Percentiles rank a stretch among this genome's conserved stretches.
phyloP scores from a whole-genome alignment of 2,329 filamentous ascomycete genomes.

The Ilyonectria mors-panacis region DNA sequence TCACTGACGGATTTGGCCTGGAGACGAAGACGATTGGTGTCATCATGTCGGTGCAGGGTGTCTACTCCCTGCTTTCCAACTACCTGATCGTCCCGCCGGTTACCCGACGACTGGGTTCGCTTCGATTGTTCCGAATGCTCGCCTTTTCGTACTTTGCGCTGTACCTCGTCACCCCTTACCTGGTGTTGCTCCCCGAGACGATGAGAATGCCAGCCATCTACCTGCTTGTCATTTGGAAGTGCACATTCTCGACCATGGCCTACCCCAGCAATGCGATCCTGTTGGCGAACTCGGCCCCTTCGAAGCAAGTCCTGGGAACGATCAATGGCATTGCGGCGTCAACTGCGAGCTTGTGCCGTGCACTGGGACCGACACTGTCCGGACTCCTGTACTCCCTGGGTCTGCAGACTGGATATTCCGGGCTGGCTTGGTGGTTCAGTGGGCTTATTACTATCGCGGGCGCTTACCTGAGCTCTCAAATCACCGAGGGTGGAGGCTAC shows the following conservation, averaged over 20 bases:
- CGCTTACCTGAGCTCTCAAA: constrained; percentile 80
- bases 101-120: constrained; percentile 80
- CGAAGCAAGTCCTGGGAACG: constrained; percentile 86
- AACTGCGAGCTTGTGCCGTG: constrained; percentile 88
- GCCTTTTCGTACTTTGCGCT: constrained; percentile 88
- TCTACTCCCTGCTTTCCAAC: constrained; percentile 91
- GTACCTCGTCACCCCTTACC: constrained; percentile 90
- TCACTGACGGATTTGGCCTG: constrained; percentile 88
- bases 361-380: constrained; percentile 90
- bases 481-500: constrained; percentile 74
- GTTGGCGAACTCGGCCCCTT: constrained; percentile 89
- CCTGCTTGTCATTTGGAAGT: constrained; percentile 87
- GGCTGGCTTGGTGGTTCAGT: constrained; percentile 94
- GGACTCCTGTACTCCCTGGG: constrained; percentile 88
- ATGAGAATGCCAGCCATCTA: constrained; percentile 84
- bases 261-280: constrained; percentile 94
- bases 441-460: constrained; percentile 83
- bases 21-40: constrained; percentile 88
- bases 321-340: constrained; percentile 95
- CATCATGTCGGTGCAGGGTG: constrained; percentile 89
- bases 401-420: constrained; percentile 84
- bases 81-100: constrained; percentile 87
- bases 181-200: constrained; percentile 83
- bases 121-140: constrained; percentile 86
- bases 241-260: constrained; percentile 90